These are phyloP conservation scores for Macadamia integrifolia DNA, from an alignment of 164 flowering plant genomes.

Conservation along the genomic window DNA sequence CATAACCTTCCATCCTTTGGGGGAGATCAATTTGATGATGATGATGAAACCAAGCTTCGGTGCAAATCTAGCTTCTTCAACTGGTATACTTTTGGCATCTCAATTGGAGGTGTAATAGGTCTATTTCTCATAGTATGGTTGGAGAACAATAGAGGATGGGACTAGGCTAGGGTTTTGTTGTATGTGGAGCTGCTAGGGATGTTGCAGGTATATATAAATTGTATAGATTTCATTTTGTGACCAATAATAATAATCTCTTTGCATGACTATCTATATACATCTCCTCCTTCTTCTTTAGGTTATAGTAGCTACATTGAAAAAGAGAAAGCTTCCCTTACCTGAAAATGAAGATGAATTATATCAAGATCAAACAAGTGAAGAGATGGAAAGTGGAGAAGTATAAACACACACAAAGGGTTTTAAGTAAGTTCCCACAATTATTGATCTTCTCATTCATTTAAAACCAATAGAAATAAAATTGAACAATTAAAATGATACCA, in stretches of 20 bases:
- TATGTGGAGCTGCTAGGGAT: slow-evolving; percentile 41
- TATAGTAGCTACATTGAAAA: slow-evolving; percentile 31
- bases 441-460: too few relatives aligned
- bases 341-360: slow-evolving; percentile 30
- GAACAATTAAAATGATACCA: too few relatives aligned
- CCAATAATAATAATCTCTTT: too few relatives aligned
- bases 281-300: slow-evolving; percentile 31
- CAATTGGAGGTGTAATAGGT: slow-evolving; percentile 49
- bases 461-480: too few relatives aligned
- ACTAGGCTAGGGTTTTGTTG: slow-evolving; percentile 44
- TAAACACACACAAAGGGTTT: slow-evolving; percentile 17
- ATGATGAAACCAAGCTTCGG: slow-evolving; percentile 15
- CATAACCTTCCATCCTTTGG: slow-evolving; percentile 19
- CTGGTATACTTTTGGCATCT: slow-evolving; percentile 52
- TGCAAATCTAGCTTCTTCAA: slow-evolving; percentile 66
- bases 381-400: slow-evolving; percentile 7
- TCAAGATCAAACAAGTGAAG: slow-evolving; percentile 18
- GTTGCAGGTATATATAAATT: slow-evolving; percentile 29
- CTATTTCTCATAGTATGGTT: slow-evolving; percentile 61
- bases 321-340: slow-evolving; percentile 21
- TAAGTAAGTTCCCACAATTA: slow-evolving; percentile 9
- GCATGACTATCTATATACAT: too few relatives aligned
- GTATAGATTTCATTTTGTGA: neutral
- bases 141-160: slow-evolving; percentile 64
- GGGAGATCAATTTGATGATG: slow-evolving; percentile 18